Base-by-base conservation (phyloP, 352 stramenopile species). In the Phytopythium boreale region DNA sequence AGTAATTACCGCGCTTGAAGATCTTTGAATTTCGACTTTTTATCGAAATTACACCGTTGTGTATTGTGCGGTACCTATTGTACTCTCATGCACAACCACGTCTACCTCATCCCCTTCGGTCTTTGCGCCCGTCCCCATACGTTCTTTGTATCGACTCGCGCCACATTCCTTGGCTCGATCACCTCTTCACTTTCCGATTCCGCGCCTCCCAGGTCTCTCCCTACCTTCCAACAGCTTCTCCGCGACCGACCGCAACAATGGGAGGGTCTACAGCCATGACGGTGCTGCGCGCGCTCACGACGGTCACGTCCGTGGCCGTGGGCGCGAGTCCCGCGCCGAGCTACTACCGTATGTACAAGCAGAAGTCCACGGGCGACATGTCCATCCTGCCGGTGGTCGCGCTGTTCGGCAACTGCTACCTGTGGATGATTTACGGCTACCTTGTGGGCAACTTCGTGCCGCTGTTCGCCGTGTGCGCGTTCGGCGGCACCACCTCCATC, bases 351-450 rank as follows among this genome's bases (percentile, higher is more conserved):
- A 71, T 75, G 6, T 55, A 75, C 60, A 67, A 71, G 59, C 70
- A 51, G 3, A 66, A 72, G 43, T 67, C 61, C 4, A 80, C 69
- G 8, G 72, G 72, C 17, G 61, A 74, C 15, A 64, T 73, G 37
- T 77, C 69, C 8, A 66, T 75, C 41, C 46, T 80, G 14, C 69
- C 72, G 22, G 65, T 73, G 43, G 73, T 60, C 9, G 37, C 70
- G 22, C 46, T 79, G n/a, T 75, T 77, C 53, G 70, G 59, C 39
- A 77, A 77, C 52, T 70, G 69, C 62, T 74, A 74, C 57, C 69
- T 79, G 49, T 74, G 64, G 68, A 70, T 70, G 17, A 69, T 87
- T 52, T 83, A 78, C 36, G 74, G 76, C 29, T 82, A 70, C 51
- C 56, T 71, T 31, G 70, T 61, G 0, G 57, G 76, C 56, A 74